Evolutionary conservation across 179 eudicot genomes (phyloP).

Genomic region (Corrigiola litoralis): DNA sequence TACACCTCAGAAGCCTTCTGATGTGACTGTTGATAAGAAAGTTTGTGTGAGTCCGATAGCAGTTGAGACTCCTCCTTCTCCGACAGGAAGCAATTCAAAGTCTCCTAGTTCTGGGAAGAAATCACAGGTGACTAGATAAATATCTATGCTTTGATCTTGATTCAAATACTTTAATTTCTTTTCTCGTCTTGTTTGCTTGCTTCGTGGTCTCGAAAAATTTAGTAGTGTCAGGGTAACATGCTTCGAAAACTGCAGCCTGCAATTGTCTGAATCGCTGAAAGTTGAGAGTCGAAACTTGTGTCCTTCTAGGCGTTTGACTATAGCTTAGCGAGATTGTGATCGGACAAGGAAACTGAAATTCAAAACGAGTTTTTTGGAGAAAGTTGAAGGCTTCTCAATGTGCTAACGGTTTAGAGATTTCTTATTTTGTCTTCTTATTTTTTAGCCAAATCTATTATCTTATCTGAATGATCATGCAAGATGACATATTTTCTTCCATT

Average conservation of each 20-base stretch:
- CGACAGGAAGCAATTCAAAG: constrained; percentile 31
- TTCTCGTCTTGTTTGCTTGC: background rate
- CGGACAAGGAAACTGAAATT: too few relatives aligned
- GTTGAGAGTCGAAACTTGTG: too few relatives aligned
- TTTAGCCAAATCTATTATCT: background rate
- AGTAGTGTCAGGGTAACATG: too few relatives aligned
- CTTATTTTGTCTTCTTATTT: background rate
- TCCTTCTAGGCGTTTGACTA: too few relatives aligned
- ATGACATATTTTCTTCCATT: background rate
- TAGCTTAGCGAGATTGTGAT: too few relatives aligned
- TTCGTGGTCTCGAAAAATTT: too few relatives aligned
- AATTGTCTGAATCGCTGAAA: too few relatives aligned
- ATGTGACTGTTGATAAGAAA: constrained; percentile 27
- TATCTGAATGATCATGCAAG: background rate
- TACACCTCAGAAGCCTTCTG: constrained; percentile 32
- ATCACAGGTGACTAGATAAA: constrained; percentile 37
- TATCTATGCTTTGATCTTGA: constrained; percentile 3
- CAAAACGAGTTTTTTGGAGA: too few relatives aligned
- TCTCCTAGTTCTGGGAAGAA: constrained; percentile 47
- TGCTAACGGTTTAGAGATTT: background rate
- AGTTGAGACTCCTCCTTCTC: constrained; percentile 42
- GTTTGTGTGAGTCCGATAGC: constrained; percentile 30
- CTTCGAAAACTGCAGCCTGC: too few relatives aligned
- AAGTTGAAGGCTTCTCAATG: background rate
- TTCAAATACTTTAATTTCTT: background rate